Evolutionary conservation across 495 filamentous ascomycete genomes (phyloP).

Genomic region (Annulohypoxylon moriforme): DNA sequence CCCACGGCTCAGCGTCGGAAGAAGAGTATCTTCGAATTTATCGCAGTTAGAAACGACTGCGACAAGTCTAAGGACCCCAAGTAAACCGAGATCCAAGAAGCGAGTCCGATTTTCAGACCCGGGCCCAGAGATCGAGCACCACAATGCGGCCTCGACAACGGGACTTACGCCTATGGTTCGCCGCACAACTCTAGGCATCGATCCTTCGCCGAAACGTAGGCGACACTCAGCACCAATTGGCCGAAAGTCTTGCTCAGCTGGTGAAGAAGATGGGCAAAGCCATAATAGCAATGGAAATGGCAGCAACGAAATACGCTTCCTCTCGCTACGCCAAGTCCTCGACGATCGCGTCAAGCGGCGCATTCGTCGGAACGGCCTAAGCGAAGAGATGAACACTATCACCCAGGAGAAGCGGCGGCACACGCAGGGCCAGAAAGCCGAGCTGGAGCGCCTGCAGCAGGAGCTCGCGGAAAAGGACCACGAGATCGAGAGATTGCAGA

Average conservation of each 20-base stretch:
- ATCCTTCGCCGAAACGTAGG: constrained; percentile 58
- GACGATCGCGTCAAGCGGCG: constrained; percentile 78
- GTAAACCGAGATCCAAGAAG: constrained; percentile 61
- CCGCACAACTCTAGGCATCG: constrained; percentile 64
- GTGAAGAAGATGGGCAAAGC: constrained; percentile 28
- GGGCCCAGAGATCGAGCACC: constrained; percentile 56
- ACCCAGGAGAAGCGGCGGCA: constrained; percentile 65
- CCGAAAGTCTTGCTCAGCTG: constrained; percentile 31
- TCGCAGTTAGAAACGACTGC: constrained; percentile 36
- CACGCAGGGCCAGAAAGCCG: constrained; percentile 51
- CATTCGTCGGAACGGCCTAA: constrained; percentile 75
- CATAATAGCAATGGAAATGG: constrained; percentile 49
- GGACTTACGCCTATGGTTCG: constrained; percentile 76
- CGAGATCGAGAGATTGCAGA: constrained; percentile 61
- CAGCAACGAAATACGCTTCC: constrained; percentile 60
- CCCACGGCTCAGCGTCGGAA: constrained; percentile 24
- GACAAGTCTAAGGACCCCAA: constrained; percentile 33
- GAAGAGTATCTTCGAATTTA: constrained; percentile 19
- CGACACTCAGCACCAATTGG: constrained; percentile 55
- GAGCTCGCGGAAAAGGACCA: constrained; percentile 64
- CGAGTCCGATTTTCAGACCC: constrained; percentile 80
- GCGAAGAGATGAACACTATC: constrained; percentile 78
- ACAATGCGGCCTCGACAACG: constrained; percentile 56
- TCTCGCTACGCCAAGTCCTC: constrained; percentile 74
- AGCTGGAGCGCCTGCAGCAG: constrained; percentile 63